Percentiles rank a stretch among this genome's conserved stretches.
Conservation (phyloP, 2,329 filamentous ascomycete genomes). For the Metarhizium rileyi region DNA sequence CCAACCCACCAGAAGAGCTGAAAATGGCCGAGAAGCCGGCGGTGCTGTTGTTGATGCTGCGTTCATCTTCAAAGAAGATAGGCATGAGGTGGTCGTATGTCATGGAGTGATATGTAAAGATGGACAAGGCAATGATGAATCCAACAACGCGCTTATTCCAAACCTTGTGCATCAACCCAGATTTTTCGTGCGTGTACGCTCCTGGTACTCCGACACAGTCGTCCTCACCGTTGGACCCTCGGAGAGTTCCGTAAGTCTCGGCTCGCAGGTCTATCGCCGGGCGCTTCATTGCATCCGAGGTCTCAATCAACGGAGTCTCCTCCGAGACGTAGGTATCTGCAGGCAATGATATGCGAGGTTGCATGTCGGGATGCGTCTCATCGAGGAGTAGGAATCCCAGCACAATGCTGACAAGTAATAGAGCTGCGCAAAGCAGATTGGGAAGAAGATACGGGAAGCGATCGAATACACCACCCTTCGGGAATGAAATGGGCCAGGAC, state of each 20-base stretch:
- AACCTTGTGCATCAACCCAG: constrained; percentile 26
- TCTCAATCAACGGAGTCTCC: constrained; percentile 66
- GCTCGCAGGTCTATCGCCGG: constrained; percentile 62
- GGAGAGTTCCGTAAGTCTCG: constrained; percentile 73
- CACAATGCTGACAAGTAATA: constrained; percentile 71
- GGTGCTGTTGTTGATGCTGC: constrained; percentile 27
- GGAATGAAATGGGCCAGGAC: constrained; percentile 64
- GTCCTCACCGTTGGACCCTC: constrained; percentile 35
- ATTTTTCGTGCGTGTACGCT: constrained; percentile 23
- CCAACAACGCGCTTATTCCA: constrained; percentile 57
- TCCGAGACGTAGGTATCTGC: constrained; percentile 45
- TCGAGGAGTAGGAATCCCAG: constrained; percentile 73
- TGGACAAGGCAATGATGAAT: constrained; percentile 71
- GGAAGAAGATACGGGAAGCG: constrained; percentile 80
- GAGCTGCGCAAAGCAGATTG: constrained; percentile 70
- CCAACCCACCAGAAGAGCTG: constrained; percentile 51
- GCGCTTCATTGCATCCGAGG: constrained; percentile 63
- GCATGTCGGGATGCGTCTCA: constrained; percentile 82
- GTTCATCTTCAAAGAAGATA: constrained; percentile 82
- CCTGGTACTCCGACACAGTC: constrained; percentile 23
- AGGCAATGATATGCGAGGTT: constrained; percentile 39
- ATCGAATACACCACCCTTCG: constrained; percentile 58
- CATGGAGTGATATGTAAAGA: constrained; percentile 95
- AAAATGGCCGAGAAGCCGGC: constrained; percentile 32
- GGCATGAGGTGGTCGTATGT: constrained; percentile 86